Conservation (phyloP, 2,329 filamentous ascomycete species). For the Alternaria sp. region DNA sequence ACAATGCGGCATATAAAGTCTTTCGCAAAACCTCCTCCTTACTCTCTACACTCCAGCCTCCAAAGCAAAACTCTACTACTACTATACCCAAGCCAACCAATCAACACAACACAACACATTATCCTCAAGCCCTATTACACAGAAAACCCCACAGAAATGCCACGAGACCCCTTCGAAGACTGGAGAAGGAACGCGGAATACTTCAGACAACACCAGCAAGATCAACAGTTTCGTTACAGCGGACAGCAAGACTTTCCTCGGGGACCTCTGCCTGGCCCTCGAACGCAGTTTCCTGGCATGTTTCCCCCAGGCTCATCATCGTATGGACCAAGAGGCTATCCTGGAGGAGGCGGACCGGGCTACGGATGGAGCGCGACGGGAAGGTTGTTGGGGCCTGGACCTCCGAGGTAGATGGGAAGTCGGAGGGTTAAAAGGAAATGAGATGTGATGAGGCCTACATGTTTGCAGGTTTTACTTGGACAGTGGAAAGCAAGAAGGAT, state of each 20-base stretch:
- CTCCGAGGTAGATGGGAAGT: not conserved
- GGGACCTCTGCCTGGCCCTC: not conserved
- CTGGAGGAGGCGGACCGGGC: not conserved
- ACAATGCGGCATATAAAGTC: not conserved
- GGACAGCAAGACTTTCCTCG: not conserved
- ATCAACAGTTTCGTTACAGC: not conserved
- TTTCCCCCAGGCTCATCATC: not conserved
- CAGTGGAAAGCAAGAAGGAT: not conserved
- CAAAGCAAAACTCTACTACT: not conserved
- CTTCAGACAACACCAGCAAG: not conserved
- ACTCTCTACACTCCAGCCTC: not conserved
- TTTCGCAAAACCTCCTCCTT: not conserved
- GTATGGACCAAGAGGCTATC: not conserved
- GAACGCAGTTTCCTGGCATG: not conserved
- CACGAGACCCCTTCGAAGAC: not conserved
- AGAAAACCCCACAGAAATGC: not conserved
- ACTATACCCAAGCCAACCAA: no score
- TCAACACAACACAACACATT: not conserved
- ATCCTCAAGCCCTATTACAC: not conserved
- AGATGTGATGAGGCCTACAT: not conserved
- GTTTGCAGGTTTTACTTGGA: not conserved
- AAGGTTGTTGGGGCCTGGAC: not conserved
- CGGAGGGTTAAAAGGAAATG: no score
- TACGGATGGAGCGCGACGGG: not conserved
- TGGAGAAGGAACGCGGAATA: not conserved